Percentiles rank a stretch among this genome's conserved stretches.
Conservation (phyloP, 2,329 filamentous ascomycete genomes). For the Claviceps spartinae region DNA sequence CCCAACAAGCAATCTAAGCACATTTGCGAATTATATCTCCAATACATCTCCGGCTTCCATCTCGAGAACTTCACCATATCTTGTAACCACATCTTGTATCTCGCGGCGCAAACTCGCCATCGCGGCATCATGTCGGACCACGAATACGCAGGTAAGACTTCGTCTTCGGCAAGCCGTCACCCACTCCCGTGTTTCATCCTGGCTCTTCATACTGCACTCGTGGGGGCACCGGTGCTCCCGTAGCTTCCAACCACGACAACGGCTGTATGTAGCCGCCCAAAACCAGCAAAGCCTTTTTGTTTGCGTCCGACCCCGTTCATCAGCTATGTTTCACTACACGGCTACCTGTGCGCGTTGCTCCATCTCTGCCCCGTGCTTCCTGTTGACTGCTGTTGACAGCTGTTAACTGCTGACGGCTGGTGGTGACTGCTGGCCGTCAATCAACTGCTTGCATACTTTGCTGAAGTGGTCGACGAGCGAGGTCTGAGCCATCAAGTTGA, state of each 20-base stretch:
- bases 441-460: too few relatives aligned
- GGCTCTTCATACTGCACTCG: not conserved
- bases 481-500: not conserved
- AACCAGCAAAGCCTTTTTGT: slow-evolving; percentile 3
- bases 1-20: too few relatives aligned
- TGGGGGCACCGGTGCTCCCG: not conserved
- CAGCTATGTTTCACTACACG: slow-evolving; percentile 1
- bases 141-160: slow-evolving; percentile 45
- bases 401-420: not conserved
- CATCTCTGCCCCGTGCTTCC: not conserved
- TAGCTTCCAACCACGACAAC: not conserved
- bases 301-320: not conserved
- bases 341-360: not conserved
- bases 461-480: not conserved
- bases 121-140: slow-evolving; percentile 45
- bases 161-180: not conserved
- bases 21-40: too few relatives aligned
- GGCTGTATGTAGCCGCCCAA: not conserved
- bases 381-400: not conserved
- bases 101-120: too few relatives aligned
- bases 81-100: too few relatives aligned
- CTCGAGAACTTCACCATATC: too few relatives aligned
- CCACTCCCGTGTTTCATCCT: not conserved
- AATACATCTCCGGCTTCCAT: too few relatives aligned
- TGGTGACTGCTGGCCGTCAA: too few relatives aligned